Evolutionary conservation across 2,329 filamentous ascomycete genomes (phyloP).

Genomic region (Incumbomyces lentus): DNA sequence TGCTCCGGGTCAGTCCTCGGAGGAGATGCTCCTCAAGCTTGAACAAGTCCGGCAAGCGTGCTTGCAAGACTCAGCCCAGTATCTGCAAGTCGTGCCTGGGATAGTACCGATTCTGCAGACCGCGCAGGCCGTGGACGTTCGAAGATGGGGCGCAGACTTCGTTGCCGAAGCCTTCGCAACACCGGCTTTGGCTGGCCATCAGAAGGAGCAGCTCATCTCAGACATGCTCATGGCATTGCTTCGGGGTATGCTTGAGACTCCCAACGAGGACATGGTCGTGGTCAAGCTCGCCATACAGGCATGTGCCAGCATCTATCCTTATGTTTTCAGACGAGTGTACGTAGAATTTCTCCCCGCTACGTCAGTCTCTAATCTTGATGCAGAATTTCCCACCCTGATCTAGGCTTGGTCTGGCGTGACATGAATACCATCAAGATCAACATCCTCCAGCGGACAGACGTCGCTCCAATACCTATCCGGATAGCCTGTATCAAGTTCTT

Average conservation of each 20-base stretch:
- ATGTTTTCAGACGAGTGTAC: slow-evolving; percentile 90
- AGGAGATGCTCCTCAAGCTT: slow-evolving; percentile 60
- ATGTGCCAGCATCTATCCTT: slow-evolving; percentile 82
- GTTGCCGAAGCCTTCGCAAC: slow-evolving; percentile 91
- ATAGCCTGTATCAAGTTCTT: slow-evolving; percentile 97
- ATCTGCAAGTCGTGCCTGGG: slow-evolving; percentile 81
- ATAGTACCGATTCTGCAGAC: slow-evolving; percentile 85
- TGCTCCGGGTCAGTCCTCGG: slow-evolving; percentile 11
- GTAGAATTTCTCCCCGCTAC: slow-evolving; percentile 33
- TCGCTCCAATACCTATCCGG: slow-evolving; percentile 61
- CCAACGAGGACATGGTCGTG: slow-evolving; percentile 68
- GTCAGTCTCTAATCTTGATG: slow-evolving; percentile 5
- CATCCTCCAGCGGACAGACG: slow-evolving; percentile 82
- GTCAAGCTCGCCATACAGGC: slow-evolving; percentile 80
- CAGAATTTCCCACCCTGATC: slow-evolving; percentile 79
- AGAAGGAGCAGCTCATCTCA: slow-evolving; percentile 66
- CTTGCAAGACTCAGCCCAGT: slow-evolving; percentile 75
- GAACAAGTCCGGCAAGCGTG: slow-evolving; percentile 84
- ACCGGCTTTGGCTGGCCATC: slow-evolving; percentile 63
- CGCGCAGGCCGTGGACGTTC: slow-evolving; percentile 63
- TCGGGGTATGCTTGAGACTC: slow-evolving; percentile 56
- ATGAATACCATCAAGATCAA: slow-evolving; percentile 82
- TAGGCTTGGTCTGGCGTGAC: slow-evolving; percentile 72
- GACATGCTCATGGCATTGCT: slow-evolving; percentile 69
- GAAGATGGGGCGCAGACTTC: slow-evolving; percentile 94